Evolutionary conservation across 2,329 filamentous ascomycete species (phyloP).

Genomic region (Penicillium sp.): DNA sequence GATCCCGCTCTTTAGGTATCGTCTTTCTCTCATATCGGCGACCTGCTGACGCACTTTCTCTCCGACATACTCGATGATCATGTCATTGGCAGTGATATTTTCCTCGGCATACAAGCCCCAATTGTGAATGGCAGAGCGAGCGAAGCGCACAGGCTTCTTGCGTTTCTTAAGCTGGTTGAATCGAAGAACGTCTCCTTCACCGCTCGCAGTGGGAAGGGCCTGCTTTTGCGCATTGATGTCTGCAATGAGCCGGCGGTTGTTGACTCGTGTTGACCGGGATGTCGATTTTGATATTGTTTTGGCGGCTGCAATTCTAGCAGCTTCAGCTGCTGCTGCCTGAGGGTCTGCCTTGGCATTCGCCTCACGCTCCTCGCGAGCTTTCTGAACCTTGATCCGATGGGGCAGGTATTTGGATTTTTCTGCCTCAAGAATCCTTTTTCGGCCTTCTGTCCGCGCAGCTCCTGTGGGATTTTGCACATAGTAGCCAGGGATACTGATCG

Average conservation of each 20-base stretch:
- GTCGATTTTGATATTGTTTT: conserved; percentile 83
- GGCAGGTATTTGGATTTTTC: conserved; percentile 98
- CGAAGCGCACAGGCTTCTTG: conserved; percentile 98
- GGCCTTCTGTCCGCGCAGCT: conserved; percentile 84
- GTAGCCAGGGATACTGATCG: conserved; percentile 61
- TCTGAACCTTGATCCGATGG: conserved; percentile 94
- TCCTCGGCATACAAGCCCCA: conserved; percentile 98
- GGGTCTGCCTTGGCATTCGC: conserved; percentile 64
- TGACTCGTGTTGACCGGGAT: conserved; percentile 89
- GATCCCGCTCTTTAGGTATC: conserved; percentile 93
- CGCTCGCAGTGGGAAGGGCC: conserved; percentile 63
- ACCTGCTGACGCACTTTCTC: conserved; percentile 97
- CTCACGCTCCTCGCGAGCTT: conserved; percentile 86
- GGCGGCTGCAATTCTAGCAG: conserved; percentile 70
- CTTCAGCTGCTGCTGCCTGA: conserved; percentile 65
- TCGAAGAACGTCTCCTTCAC: conserved; percentile 84
- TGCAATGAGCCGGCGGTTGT: conserved; percentile 89
- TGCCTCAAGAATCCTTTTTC: conserved; percentile 92
- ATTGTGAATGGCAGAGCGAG: conserved; percentile 95
- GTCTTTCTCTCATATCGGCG: conserved; percentile 88
- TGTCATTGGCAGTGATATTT: conserved; percentile 94
- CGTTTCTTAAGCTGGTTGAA: conserved; percentile 99
- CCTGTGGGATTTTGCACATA: conserved; percentile 86
- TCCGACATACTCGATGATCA: conserved; percentile 99
- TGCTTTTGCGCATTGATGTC: conserved; percentile 96